These are phyloP conservation scores for Cystobasidium pallidum DNA, from an alignment of 1,284 basidiomycete genomes.

Conservation along the genomic window DNA sequence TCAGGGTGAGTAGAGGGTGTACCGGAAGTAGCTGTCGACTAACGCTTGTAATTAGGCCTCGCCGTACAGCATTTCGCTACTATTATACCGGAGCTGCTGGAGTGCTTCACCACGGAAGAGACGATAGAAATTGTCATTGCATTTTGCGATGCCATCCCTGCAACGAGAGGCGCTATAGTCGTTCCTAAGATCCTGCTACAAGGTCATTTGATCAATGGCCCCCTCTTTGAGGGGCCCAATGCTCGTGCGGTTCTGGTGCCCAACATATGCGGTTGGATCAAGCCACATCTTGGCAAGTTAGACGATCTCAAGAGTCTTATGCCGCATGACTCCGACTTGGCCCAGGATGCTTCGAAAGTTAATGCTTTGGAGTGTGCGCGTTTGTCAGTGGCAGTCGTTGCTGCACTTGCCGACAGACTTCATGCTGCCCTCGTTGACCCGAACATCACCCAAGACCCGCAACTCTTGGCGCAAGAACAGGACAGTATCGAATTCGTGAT, in stretches of 20 bases:
- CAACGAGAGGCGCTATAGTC: conserved; percentile 79
- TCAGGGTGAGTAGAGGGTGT: conserved; percentile 72
- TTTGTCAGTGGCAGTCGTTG: conserved; percentile 63
- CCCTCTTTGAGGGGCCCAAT: conserved; percentile 80
- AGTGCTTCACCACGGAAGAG: conserved; percentile 77
- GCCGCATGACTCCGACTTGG: conserved; percentile 67
- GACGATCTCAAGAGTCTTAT: conserved; percentile 71
- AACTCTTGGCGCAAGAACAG: conserved; percentile 74
- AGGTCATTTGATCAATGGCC: conserved; percentile 83
- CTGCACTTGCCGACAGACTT: conserved; percentile 87
- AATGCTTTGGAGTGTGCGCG: conserved; percentile 88
- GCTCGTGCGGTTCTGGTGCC: conserved; percentile 82
- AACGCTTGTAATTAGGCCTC: conserved; percentile 46
- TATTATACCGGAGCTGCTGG: conserved; percentile 81
- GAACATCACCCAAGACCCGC: conserved; percentile 65
- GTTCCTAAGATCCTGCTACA: conserved; percentile 94
- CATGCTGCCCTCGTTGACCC: conserved; percentile 78
- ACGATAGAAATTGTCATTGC: conserved; percentile 78
- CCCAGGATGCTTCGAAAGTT: conserved; percentile 74
- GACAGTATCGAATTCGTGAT: conserved; percentile 90
- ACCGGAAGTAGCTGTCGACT: not conserved
- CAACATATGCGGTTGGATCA: conserved; percentile 87
- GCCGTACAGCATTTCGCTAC: conserved; percentile 87
- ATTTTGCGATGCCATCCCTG: conserved; percentile 82
- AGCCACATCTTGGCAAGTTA: conserved; percentile 89